Base-by-base conservation (phyloP, 2,329 filamentous ascomycete genomes). In the Trichoderma arundinaceum region DNA sequence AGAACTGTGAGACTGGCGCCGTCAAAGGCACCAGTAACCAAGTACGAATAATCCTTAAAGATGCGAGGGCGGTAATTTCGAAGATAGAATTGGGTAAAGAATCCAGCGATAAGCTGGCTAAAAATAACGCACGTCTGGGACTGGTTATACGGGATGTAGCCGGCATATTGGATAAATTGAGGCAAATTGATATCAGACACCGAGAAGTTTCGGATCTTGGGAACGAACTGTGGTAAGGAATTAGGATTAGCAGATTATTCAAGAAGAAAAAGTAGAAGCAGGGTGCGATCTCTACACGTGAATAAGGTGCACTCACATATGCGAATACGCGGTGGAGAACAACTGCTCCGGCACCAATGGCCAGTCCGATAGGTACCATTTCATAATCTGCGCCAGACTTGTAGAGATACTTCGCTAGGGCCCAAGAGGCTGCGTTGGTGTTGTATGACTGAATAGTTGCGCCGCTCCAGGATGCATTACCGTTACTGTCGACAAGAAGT, bases 41-140 rank as follows among this genome's bases (percentile, higher is more conserved):
- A 72, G 71, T 86, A 86, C 17, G 79, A 81, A 70, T 84, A 86
- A 66, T 86, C 80, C 71, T 77, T 82, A 77, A 85, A 86, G 57
- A 85, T 76, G 5, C 79, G 76, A 2, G 83, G 84, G 7, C 73
- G 73, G 74, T 84, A 82, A 76, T 84, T 84, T 65, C 83, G 80
- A 17, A 86, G 78, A 62, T 81, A 86, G 68, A 77, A 83, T 72
- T 86, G 84, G 8, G 78, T 74, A 68, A 79, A 84, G 72, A 85
- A 81, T 1, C 82, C 83, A 2, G 76, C 67, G 28, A 78, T 33
- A n/a, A 80, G 3, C 71, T 79, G 78, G 70, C 79, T 84, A 64
- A 83, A 73, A 56, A 86, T 73, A 33, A 86, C 81, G 66, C 84
- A 86, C 1, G 85, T 86, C 71, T 86, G 84, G 0, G 80, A 82